Evolutionary conservation across 202 grass and related monocot species (phyloP), one percentile per base, ranked within the genome.

Genomic region (Alloteropsis angusta): DNA sequence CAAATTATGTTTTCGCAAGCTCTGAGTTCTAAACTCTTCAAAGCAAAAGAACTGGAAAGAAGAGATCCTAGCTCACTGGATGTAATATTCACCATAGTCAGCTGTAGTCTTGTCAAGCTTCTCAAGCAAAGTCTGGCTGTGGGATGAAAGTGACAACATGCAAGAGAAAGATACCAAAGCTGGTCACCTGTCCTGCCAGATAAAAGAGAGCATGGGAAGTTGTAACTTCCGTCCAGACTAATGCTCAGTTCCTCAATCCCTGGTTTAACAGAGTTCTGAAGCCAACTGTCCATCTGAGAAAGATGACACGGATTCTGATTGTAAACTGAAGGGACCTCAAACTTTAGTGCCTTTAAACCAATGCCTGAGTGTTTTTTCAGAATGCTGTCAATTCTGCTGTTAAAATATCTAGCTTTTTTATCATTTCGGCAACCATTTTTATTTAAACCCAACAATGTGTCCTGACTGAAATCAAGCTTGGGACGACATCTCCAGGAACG

Each of bases 221-320:
- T 54, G 28, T 54, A 54, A 3, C 9, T 38, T 65, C 9, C 35
- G 10, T 39, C 36, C 18, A 72, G 32, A 22, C 1, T 21, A 54
- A 72, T 48, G 18, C 36, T n/a, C n/a, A 72, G 32, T 50, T 72
- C 46, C 54, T 72, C 32, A 9, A 72, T 72, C 49, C 69, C 69
- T 54, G 47, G 68, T 50, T 71, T 36, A 71, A 71, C 28, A 53
- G 48, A 46, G 21, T 4, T 46, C 7, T 49, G 16, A 50, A 71
- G 26, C 67, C 46, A 71, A 35, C 26, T 34, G 1, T 50, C 68
- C 0, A 72, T 30, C 12, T 1, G 37, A 72, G 53, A 30, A 54
- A 53, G 18, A 72, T 37, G 8, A 7, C 28, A 6, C 3, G 0
- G 6, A 13, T 65, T n/a, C 37, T 42, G 6, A 42, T 22, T 10